Evolutionary conservation across 176 grass and related monocot genomes (phyloP), one percentile per base, ranked within the genome.

Genomic region (Ananas comosus): DNA sequence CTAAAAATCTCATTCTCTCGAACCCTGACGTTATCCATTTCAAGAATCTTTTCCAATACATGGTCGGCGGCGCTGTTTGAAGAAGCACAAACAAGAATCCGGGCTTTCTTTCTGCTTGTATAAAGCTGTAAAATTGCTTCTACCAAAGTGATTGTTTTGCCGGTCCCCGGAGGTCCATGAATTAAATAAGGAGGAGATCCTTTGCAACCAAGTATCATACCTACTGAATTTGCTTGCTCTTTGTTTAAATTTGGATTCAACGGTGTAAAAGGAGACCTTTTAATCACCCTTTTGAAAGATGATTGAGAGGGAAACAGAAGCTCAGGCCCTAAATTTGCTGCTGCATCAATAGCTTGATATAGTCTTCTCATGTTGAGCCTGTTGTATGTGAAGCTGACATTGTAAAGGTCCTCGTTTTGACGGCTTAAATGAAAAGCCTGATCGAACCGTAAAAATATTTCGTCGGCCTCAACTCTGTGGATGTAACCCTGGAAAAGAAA

Each of bases 61-160:
- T 90, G 93, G 28, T 97, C 93, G 23, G 93, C 89, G 42, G 93
- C 89, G 50, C 71, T 90, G 73, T 97, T 97, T 70, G 93, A 97
- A 68, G 93, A 81, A 57, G 93, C 87, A 81, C 93, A 97, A 61
- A 97, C 65, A 23, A 97, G 82, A 76, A 97, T 79, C 61, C 74
- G 71, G 65, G 86, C 64, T 70, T 74, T 92, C 68, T 67, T 87
- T 49, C 77, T 83, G 47, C 22, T 70, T 50, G 52, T 83, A 79
- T 87, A 90, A 50, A 97, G 84, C 72, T 97, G 93, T 69, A 97
- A 71, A 71, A 92, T 74, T 2, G 93, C 81, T 77, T 97, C 93
- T 54, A 92, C 79, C 56, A 97, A 53, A 11, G 93, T 90, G 65
- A 92, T 83, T 48, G 93, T 97, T 63, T 97, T 97, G 42, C 89